Conservation (phyloP, 495 filamentous ascomycete genomes). For the Penicillium ochrochloron region DNA sequence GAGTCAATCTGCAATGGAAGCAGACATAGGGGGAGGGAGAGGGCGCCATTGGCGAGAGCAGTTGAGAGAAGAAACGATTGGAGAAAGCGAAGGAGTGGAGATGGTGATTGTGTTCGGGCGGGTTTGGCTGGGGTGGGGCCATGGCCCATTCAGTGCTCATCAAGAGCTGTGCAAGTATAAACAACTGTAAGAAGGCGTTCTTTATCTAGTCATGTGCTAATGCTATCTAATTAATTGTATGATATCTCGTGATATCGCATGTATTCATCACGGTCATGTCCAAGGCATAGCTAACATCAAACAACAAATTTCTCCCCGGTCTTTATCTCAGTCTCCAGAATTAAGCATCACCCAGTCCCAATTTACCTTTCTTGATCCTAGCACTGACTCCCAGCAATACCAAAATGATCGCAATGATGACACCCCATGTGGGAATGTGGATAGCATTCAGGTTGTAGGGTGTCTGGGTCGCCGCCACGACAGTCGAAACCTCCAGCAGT, state of each 20-base stretch:
- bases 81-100: slow-evolving; percentile 18
- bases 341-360: slow-evolving; percentile 57
- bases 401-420: slow-evolving; percentile 63
- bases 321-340: not conserved
- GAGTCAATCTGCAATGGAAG: slow-evolving; percentile 41
- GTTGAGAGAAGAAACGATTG: slow-evolving; percentile 12
- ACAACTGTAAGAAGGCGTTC: too few relatives aligned
- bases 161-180: not conserved
- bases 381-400: slow-evolving; percentile 71
- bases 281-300: not conserved
- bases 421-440: slow-evolving; percentile 73
- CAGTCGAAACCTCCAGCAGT: slow-evolving; percentile 69
- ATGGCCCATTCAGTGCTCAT: not conserved
- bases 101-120: slow-evolving; percentile 11
- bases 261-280: not conserved
- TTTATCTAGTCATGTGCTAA: not conserved
- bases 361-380: slow-evolving; percentile 80
- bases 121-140: slow-evolving; percentile 4
- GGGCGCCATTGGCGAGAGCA: slow-evolving; percentile 29
- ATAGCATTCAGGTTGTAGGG: slow-evolving; percentile 64
- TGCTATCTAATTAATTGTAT: not conserved
- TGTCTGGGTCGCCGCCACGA: slow-evolving; percentile 77
- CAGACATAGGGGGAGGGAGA: slow-evolving; percentile 41
- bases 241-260: not conserved
- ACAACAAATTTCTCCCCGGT: not conserved